Conservation (phyloP, 164 flowering plant genomes). For the Echeveria elegans region DNA sequence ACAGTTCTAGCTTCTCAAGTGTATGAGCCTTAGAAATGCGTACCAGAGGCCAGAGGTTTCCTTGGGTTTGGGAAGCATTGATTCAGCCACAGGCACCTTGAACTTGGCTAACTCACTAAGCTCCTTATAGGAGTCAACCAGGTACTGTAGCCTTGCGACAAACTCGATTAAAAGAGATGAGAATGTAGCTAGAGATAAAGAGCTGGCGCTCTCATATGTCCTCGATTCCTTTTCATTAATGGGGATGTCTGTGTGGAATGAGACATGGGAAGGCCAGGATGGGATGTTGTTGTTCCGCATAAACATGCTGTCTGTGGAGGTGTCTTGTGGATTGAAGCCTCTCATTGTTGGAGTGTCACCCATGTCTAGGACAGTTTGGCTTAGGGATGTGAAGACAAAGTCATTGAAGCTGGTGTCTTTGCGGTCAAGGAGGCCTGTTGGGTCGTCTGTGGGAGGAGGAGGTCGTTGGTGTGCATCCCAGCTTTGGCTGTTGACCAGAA, state of each 20-base stretch:
- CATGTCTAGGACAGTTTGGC: constrained; percentile 39
- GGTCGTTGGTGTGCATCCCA: constrained; percentile 47
- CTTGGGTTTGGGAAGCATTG: not conserved
- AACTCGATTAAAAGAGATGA: constrained; percentile 81
- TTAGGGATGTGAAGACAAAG: constrained; percentile 32
- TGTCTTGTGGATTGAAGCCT: constrained; percentile 18
- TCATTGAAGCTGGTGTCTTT: constrained; percentile 21
- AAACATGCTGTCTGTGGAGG: constrained; percentile 27
- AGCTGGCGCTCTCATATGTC: constrained; percentile 83
- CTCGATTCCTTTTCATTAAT: constrained; percentile 35
- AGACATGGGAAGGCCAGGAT: constrained; percentile 50
- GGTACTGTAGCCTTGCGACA: constrained; percentile 89
- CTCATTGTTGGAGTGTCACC: constrained; percentile 23
- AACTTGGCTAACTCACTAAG: constrained; percentile 69
- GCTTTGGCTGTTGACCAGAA: constrained; percentile 60
- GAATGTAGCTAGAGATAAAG: constrained; percentile 76
- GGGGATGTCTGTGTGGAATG: constrained; percentile 21
- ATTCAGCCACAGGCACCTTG: constrained; percentile 43
- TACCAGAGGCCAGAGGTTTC: not conserved
- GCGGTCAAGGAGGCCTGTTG: constrained; percentile 16
- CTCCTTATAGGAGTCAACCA: constrained; percentile 64
- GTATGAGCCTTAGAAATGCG: not conserved
- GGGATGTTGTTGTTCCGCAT: constrained; percentile 19
- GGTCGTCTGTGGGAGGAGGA: constrained; percentile 23
- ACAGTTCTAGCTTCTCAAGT: not conserved